These are phyloP conservation scores for Neofusicoccum kwambonambiense DNA, from an alignment of 2,329 filamentous ascomycete genomes.

Conservation along the genomic window DNA sequence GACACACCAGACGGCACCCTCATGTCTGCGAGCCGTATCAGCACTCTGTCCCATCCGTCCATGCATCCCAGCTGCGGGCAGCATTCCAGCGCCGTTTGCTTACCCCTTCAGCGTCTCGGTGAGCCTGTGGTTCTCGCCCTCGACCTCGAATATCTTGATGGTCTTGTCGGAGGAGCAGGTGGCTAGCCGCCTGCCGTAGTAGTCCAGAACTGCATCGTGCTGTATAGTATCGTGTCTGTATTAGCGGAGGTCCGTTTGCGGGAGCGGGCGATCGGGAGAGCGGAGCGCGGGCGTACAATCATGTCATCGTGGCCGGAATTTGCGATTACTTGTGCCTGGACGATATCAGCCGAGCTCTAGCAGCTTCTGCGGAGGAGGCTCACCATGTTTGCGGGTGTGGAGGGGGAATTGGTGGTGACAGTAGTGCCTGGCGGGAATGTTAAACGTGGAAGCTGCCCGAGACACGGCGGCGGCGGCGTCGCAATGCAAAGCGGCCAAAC, in stretches of 20 bases:
- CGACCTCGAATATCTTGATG: slow-evolving; percentile 98
- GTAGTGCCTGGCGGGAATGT: slow-evolving; percentile 8
- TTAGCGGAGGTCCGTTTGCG: slow-evolving; percentile 16
- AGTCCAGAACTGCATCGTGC: slow-evolving; percentile 98
- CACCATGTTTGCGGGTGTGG: slow-evolving; percentile 18
- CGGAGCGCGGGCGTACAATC: slow-evolving; percentile 72
- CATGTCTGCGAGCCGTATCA: slow-evolving; percentile 64
- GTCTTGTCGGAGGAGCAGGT: slow-evolving; percentile 98
- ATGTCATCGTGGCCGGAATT: slow-evolving; percentile 96
- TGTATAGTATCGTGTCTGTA: slow-evolving; percentile 22
- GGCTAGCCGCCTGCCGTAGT: slow-evolving; percentile 93
- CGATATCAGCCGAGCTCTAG: slow-evolving; percentile 20
- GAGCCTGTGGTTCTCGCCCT: slow-evolving; percentile 85
- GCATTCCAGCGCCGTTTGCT: slow-evolving; percentile 25
- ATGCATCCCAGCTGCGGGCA: background rate
- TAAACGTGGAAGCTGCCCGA: slow-evolving; percentile 18
- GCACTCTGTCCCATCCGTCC: background rate
- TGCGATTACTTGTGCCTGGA: slow-evolving; percentile 73
- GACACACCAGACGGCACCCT: slow-evolving; percentile 96
- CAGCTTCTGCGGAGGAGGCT: background rate
- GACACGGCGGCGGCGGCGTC: background rate
- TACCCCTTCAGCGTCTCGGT: slow-evolving; percentile 94
- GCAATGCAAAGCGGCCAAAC: slow-evolving; percentile 15
- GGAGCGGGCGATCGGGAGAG: slow-evolving; percentile 10
- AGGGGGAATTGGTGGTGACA: slow-evolving; percentile 7